These are phyloP conservation scores for Rhodotorula sp. DNA, from an alignment of 1,284 basidiomycete species.

Conservation along the genomic window DNA sequence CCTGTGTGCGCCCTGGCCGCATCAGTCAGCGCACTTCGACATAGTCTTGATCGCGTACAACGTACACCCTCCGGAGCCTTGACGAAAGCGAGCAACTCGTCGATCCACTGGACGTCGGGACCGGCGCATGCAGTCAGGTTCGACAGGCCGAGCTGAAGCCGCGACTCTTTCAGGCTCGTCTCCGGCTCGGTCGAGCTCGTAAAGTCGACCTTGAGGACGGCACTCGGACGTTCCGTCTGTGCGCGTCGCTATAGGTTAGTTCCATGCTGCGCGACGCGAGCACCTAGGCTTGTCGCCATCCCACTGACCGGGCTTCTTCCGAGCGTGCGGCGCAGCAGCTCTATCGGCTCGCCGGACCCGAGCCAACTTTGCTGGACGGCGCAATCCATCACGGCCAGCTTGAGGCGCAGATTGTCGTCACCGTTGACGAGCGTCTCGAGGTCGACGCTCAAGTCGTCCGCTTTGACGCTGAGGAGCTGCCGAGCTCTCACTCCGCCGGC, in stretches of 20 bases:
- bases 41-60: neutral
- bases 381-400: slow-evolving; percentile 73
- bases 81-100: slow-evolving; percentile 64
- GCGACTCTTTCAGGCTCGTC: slow-evolving; percentile 73
- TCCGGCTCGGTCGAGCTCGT: slow-evolving; percentile 64
- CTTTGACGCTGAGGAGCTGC: slow-evolving; percentile 5
- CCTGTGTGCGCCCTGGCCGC: slow-evolving; percentile 52
- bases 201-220: slow-evolving; percentile 64
- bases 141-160: slow-evolving; percentile 63
- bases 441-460: slow-evolving; percentile 66
- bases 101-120: slow-evolving; percentile 64
- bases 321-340: too few species aligned
- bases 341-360: too few species aligned
- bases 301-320: neutral
- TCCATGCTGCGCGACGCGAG: neutral
- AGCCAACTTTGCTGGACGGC: neutral
- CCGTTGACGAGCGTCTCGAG: slow-evolving; percentile 57
- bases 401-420: slow-evolving; percentile 44
- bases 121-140: slow-evolving; percentile 65
- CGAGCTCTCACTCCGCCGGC: accelerated
- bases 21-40: neutral
- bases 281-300: too few species aligned
- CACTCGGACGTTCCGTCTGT: slow-evolving; percentile 42
- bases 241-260: slow-evolving; percentile 18
- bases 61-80: slow-evolving; percentile 63